Evolutionary conservation across 1,139 yeast species (phyloP).

Genomic region (Hansenula lynferdii): DNA sequence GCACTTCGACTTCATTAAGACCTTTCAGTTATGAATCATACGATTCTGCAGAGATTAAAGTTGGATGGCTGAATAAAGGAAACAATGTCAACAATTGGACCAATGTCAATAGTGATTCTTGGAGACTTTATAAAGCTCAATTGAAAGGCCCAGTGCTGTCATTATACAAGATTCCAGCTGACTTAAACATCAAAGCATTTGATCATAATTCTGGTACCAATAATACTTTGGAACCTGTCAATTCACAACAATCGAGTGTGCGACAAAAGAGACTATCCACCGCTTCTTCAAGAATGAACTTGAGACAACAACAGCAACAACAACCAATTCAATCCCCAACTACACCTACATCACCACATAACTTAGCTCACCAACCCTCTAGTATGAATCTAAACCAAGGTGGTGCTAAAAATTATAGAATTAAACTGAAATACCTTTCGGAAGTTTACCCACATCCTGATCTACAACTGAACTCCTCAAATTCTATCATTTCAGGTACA

Average conservation of each 20-base stretch:
- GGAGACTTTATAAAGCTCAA: conserved; percentile 55
- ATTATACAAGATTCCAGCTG: conserved; percentile 50
- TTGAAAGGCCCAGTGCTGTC: conserved; percentile 58
- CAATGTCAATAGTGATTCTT: conserved; percentile 20
- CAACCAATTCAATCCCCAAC: conserved; percentile 5
- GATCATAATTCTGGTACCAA: conserved; percentile 23
- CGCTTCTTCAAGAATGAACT: conserved; percentile 14
- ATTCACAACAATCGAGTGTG: conserved; percentile 4
- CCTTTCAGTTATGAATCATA: conserved; percentile 28
- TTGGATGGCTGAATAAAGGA: conserved; percentile 44
- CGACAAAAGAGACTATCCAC: conserved; percentile 24
- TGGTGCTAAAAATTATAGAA: conserved; percentile 7
- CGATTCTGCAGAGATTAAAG: conserved; percentile 34
- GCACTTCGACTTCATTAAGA: conserved; percentile 6
- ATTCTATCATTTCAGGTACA: conserved; percentile 43
- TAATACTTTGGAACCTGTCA: conserved; percentile 9
- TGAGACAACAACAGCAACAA: conserved; percentile 3
- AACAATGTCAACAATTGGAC: conserved; percentile 36
- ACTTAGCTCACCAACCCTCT: neutral
- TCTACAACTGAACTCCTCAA: conserved; percentile 43
- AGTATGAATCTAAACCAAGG: conserved; percentile 22
- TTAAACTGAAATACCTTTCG: conserved; percentile 30
- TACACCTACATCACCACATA: conserved; percentile 4
- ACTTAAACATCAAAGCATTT: conserved; percentile 44
- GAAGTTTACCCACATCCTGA: conserved; percentile 64